These are phyloP conservation scores for Phialemonium atrogriseum DNA, from an alignment of 2,329 filamentous ascomycete genomes.

Conservation along the genomic window DNA sequence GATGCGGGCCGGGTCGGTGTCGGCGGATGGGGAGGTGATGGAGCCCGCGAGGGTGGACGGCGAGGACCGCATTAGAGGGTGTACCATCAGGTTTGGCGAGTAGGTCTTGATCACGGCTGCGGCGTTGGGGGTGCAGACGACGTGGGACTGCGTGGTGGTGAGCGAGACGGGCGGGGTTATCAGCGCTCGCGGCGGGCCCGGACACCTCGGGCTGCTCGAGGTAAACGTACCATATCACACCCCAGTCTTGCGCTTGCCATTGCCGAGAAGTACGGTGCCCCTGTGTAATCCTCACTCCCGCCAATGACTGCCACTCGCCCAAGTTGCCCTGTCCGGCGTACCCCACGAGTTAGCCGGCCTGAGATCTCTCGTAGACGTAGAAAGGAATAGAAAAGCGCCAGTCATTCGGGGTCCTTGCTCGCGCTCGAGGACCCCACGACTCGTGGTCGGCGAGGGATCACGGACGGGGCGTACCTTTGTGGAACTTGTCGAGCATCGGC, in stretches of 20 bases:
- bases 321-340: conserved; percentile 81
- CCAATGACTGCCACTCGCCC: conserved; percentile 91
- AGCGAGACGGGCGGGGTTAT: not conserved
- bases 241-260: conserved; percentile 91
- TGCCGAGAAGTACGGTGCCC: conserved; percentile 94
- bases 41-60: conserved; percentile 21
- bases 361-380: not conserved
- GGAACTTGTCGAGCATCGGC: conserved; percentile 89
- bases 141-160: conserved; percentile 57
- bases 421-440: no score
- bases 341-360: no score
- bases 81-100: conserved; percentile 97
- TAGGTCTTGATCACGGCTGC: conserved; percentile 92
- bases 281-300: conserved; percentile 92
- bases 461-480: conserved; percentile 64
- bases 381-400: not conserved
- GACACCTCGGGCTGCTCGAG: no score
- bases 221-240: conserved; percentile 66
- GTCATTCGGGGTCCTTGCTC: no score
- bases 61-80: conserved; percentile 73
- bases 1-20: conserved; percentile 51
- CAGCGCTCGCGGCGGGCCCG: no score
- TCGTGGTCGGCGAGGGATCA: not conserved
- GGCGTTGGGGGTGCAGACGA: conserved; percentile 89
- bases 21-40: conserved; percentile 38